Percentiles rank a stretch among this genome's conserved stretches.
phyloP scores from a whole-genome alignment of 257 asterid species.

The Rubia yunnanensis region DNA sequence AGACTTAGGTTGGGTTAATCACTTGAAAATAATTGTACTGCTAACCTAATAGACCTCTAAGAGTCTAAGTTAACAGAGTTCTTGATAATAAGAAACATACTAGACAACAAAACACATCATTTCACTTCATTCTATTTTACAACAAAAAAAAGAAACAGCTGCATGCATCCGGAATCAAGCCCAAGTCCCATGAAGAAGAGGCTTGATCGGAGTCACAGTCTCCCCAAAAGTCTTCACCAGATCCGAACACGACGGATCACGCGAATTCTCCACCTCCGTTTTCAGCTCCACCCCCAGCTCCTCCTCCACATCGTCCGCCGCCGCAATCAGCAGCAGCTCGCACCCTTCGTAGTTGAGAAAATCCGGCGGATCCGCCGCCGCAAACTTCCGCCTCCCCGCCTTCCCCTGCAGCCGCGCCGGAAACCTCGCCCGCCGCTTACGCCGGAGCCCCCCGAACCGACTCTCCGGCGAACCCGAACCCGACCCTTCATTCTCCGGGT shows the following conservation, averaged over 20 bases:
- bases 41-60: too few species aligned
- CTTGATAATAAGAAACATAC: too few species aligned
- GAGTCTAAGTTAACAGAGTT: too few species aligned
- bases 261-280: slow-evolving; percentile 29
- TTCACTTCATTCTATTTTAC: background rate
- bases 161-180: background rate
- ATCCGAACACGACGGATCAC: slow-evolving; percentile 43
- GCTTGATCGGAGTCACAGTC: slow-evolving; percentile 24
- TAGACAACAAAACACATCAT: too few species aligned
- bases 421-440: slow-evolving; percentile 46
- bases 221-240: slow-evolving; percentile 40
- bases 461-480: background rate
- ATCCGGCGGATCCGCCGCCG: slow-evolving; percentile 64
- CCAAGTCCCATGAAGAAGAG: slow-evolving; percentile 65
- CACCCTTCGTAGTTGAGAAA: slow-evolving; percentile 72
- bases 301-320: slow-evolving; percentile 53
- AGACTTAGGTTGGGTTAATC: too few species aligned
- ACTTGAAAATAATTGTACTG: too few species aligned
- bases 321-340: slow-evolving; percentile 64
- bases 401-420: slow-evolving; percentile 57
- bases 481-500: slow-evolving; percentile 28
- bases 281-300: slow-evolving; percentile 59
- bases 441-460: slow-evolving; percentile 33
- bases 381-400: slow-evolving; percentile 30
- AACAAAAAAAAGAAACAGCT: background rate